Conservation (phyloP, 73 alveolate genomes). For the Blepharisma japonicum region DNA sequence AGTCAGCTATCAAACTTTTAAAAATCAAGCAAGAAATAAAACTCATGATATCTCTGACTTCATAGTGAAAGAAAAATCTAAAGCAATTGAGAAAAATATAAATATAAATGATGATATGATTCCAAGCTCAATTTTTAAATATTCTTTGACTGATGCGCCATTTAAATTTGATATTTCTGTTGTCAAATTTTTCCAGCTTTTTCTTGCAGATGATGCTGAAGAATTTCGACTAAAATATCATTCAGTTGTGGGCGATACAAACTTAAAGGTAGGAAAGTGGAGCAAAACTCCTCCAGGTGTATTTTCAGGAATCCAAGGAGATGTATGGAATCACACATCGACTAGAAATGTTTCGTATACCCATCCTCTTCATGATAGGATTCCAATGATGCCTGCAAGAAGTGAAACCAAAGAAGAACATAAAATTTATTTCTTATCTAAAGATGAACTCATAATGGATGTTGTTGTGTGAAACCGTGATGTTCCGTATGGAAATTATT, state of each 20-base stretch:
- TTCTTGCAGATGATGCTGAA: conserved; percentile 6
- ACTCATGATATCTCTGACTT: too few relatives aligned
- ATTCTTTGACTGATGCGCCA: not conserved
- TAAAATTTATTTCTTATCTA: not conserved
- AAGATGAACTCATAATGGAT: not conserved
- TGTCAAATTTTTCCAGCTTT: not conserved
- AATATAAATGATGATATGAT: not conserved
- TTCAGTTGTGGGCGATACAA: not conserved
- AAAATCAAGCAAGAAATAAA: too few relatives aligned
- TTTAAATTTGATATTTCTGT: not conserved
- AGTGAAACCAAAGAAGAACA: not conserved
- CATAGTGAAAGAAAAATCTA: too few relatives aligned
- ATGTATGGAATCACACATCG: not conserved
- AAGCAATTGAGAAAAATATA: too few relatives aligned
- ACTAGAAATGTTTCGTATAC: not conserved
- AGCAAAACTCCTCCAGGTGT: not conserved
- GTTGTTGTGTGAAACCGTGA: not conserved
- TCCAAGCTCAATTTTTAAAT: not conserved
- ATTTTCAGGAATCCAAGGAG: not conserved
- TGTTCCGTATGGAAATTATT: not conserved
- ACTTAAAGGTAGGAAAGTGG: not conserved
- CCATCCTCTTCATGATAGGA: conserved; percentile 9
- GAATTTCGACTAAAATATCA: not conserved
- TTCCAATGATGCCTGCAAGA: not conserved
- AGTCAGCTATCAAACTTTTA: too few relatives aligned